Conservation (phyloP, 208 protist species). For the Acanthamoeba castellanii region DNA sequence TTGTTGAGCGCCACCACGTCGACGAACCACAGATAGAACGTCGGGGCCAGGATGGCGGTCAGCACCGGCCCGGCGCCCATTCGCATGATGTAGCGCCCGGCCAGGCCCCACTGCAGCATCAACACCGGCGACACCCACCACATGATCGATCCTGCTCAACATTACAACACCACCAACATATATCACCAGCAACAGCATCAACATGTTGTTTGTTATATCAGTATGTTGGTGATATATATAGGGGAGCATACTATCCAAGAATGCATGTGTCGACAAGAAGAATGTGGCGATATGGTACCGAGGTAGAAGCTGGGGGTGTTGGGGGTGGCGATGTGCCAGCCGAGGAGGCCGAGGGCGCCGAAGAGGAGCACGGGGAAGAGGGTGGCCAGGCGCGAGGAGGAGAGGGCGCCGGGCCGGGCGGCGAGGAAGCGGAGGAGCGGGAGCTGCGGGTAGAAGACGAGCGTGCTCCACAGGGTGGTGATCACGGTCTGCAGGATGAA, state of each 20-base stretch:
- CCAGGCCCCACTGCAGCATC: constrained; percentile 55
- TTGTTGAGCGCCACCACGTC: constrained; percentile 40
- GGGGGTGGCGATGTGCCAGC: not conserved
- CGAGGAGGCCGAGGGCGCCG: constrained; percentile 3
- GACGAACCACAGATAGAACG: constrained; percentile 39
- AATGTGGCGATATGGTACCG: not conserved
- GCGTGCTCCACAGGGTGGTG: constrained; percentile 35
- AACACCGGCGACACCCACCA: constrained; percentile 60
- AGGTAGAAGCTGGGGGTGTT: not conserved
- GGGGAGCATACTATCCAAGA: not conserved
- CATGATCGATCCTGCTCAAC: not conserved
- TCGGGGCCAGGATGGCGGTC: constrained; percentile 13
- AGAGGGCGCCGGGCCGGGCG: not conserved
- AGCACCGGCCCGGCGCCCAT: not conserved
- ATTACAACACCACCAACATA: not conserved
- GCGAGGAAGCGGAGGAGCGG: constrained; percentile 36
- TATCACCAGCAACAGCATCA: not conserved
- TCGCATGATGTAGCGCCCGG: constrained; percentile 25
- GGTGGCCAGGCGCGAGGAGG: constrained; percentile 35
- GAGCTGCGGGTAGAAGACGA: constrained; percentile 55
- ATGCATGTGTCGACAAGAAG: not conserved
- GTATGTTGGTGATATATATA: too few relatives aligned
- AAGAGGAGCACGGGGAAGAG: not conserved
- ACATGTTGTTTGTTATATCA: not conserved
- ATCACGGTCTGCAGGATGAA: constrained; percentile 42